Base-by-base conservation (phyloP, 2,329 filamentous ascomycete genomes). In the Xylaria digitata region DNA sequence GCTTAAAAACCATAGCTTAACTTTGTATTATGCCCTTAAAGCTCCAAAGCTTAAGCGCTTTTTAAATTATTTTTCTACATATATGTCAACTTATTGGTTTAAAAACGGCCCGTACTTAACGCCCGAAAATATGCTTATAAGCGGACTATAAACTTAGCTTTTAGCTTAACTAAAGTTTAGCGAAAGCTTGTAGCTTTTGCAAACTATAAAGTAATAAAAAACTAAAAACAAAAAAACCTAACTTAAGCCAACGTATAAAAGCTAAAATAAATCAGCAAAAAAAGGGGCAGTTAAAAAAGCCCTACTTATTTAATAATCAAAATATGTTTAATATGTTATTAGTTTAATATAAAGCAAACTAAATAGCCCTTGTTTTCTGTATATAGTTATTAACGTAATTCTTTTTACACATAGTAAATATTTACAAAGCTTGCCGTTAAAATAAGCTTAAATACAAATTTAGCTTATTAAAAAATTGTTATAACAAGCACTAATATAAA, bases 141-240 rank as follows among this genome's bases (percentile, higher is more conserved):
- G 30, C 3, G 43, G n/a, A 55, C 19, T 1, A 43, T 43, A 55
- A 55, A 55, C 37, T 55, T 43, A 55, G 37, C 37, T 55, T 55
- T 55, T 55, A 55, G 21, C 30, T 7, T 55, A 17, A 55, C 13
- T 26, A 43, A 55, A 30, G 15, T 55, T 2, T 55, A 43, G 15
- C 15, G 15, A 55, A 55, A 55, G 37, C 52, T 55, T 43, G 11
- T 55, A 32, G 37, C 37, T 30, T 55, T 43, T 55, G 30, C 43
- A 42, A 30, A 55, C 19, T 30, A 55, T 30, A 43, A 55, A 11
- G 37, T 55, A 43, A 55, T 55, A 55, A 55, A 55, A 54, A 40
- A 40, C 6, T 13, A 42, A 55, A 55, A 43, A 55, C 26, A 55
- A 43, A 17, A 43, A 4, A 30, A 55, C 13, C n/a, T 30, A 26